Evolutionary conservation across 2,329 filamentous ascomycete species (phyloP).

Genomic region (Rasamsonia emersonii): DNA sequence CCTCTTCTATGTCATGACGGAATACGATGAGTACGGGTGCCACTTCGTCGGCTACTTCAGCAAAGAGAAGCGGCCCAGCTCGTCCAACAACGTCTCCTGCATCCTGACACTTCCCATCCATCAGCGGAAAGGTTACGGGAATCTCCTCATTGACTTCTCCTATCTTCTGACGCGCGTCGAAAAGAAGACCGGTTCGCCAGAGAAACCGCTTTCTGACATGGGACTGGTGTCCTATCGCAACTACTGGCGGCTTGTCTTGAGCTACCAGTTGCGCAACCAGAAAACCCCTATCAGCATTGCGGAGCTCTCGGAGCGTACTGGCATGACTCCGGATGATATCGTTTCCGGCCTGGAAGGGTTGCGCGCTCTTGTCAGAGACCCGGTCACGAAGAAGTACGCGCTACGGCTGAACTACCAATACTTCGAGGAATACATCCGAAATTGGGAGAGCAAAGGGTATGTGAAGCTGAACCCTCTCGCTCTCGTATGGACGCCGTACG

Average conservation of each 20-base stretch:
- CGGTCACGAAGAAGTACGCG: slow-evolving; percentile 78
- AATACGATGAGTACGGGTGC: slow-evolving; percentile 76
- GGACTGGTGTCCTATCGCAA: slow-evolving; percentile 93
- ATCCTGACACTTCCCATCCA: slow-evolving; percentile 94
- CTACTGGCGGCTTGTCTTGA: slow-evolving; percentile 88
- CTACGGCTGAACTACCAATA: slow-evolving; percentile 79
- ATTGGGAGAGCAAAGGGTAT: slow-evolving; percentile 83
- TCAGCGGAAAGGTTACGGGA: slow-evolving; percentile 93
- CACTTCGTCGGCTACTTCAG: slow-evolving; percentile 99
- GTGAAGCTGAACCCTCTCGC: slow-evolving; percentile 72
- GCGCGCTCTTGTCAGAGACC: slow-evolving; percentile 80
- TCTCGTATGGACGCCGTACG: slow-evolving; percentile 90
- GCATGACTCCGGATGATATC: slow-evolving; percentile 93
- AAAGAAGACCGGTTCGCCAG: slow-evolving; percentile 86
- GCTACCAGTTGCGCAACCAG: slow-evolving; percentile 66
- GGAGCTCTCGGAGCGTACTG: slow-evolving; percentile 67
- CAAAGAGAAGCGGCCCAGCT: slow-evolving; percentile 92
- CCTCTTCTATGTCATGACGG: slow-evolving; percentile 96
- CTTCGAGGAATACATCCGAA: slow-evolving; percentile 77
- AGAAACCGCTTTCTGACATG: slow-evolving; percentile 97
- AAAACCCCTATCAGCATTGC: slow-evolving; percentile 48
- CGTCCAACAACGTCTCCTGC: slow-evolving; percentile 94
- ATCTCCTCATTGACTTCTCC: slow-evolving; percentile 95
- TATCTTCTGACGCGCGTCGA: slow-evolving; percentile 92
- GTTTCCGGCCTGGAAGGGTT: slow-evolving; percentile 87